These are phyloP conservation scores for Fusarium aywerte DNA, from an alignment of 2,329 filamentous ascomycete genomes.

Conservation along the genomic window DNA sequence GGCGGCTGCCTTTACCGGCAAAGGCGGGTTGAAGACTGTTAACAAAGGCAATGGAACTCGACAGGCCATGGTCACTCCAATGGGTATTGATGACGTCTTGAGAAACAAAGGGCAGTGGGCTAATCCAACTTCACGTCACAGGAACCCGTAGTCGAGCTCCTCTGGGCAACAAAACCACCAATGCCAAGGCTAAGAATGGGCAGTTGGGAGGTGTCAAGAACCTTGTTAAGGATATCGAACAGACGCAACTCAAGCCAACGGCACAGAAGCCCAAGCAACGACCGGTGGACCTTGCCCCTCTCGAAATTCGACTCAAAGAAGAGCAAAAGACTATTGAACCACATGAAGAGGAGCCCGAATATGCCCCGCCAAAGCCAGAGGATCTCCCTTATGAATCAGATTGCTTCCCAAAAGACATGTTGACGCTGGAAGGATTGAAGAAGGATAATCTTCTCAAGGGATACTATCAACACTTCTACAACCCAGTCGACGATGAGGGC, in stretches of 20 bases:
- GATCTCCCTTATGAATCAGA: slow-evolving; percentile 76
- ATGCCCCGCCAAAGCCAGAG: slow-evolving; percentile 80
- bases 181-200: slow-evolving; percentile 80
- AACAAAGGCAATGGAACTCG: slow-evolving; percentile 60
- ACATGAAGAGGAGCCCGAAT: slow-evolving; percentile 80
- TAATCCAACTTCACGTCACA: slow-evolving; percentile 26
- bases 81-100: slow-evolving; percentile 66
- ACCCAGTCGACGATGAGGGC: slow-evolving; percentile 74
- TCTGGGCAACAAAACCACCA: slow-evolving; percentile 94
- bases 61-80: slow-evolving; percentile 78
- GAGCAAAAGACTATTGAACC: slow-evolving; percentile 56
- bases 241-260: slow-evolving; percentile 70
- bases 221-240: slow-evolving; percentile 68
- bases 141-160: slow-evolving; percentile 75
- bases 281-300: slow-evolving; percentile 61
- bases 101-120: neutral
- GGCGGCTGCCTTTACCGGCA: slow-evolving; percentile 52
- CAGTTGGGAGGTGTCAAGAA: slow-evolving; percentile 73
- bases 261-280: slow-evolving; percentile 69
- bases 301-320: slow-evolving; percentile 72
- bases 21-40: slow-evolving; percentile 61
- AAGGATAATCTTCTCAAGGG: slow-evolving; percentile 69
- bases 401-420: slow-evolving; percentile 67
- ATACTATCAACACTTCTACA: slow-evolving; percentile 70
- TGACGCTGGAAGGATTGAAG: slow-evolving; percentile 69